phyloP scores from a whole-genome alignment of 208 protist species.

The Crithidia fasciculata region DNA sequence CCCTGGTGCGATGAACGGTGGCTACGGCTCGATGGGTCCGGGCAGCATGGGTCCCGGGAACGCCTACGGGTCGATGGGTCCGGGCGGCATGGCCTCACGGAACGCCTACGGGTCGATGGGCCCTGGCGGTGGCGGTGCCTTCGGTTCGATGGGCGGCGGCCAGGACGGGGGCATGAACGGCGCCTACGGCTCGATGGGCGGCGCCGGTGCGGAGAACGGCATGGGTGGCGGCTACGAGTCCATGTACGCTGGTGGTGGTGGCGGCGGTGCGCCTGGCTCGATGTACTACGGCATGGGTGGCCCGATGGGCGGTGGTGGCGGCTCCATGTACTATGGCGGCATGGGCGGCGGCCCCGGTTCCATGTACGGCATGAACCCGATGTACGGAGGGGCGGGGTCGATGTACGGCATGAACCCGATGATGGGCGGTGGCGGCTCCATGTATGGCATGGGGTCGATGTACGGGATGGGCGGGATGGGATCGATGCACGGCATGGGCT shows the following conservation, averaged over 20 bases:
- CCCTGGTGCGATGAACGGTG: neutral
- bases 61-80: conserved; percentile 16
- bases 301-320: conserved; percentile 33
- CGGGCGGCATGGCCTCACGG: conserved; percentile 18
- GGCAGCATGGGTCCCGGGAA: conserved; percentile 8
- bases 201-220: neutral
- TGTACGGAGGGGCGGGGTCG: conserved; percentile 16
- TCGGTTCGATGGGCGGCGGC: conserved; percentile 25
- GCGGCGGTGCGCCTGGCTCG: conserved; percentile 13
- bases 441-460: conserved; percentile 38
- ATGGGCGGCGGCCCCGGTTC: conserved; percentile 33
- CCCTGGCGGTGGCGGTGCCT: conserved; percentile 7
- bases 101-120: conserved; percentile 23
- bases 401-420: conserved; percentile 50
- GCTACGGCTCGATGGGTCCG: neutral
- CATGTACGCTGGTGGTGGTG: conserved; percentile 35
- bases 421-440: conserved; percentile 14
- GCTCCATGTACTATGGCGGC: conserved; percentile 52
- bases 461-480: conserved; percentile 33
- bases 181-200: conserved; percentile 32
- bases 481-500: conserved; percentile 40
- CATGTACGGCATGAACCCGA: conserved; percentile 29
- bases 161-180: conserved; percentile 20
- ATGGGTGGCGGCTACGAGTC: conserved; percentile 20
- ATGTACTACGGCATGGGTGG: conserved; percentile 39